Base-by-base conservation (phyloP, 2,329 filamentous ascomycete species). In the Proliferodiscus dingleyae region DNA sequence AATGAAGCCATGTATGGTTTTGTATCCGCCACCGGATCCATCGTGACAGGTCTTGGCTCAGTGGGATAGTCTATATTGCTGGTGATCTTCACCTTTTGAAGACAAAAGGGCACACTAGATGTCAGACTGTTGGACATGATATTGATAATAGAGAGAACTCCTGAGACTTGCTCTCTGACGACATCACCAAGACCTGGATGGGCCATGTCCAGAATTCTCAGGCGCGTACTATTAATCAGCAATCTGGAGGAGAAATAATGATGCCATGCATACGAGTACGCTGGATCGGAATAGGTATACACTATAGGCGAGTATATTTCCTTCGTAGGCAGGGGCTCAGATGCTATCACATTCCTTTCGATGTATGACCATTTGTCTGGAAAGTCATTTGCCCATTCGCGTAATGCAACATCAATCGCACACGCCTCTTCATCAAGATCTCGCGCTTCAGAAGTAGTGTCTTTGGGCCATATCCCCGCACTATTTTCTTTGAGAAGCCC, bases 221-320 rank as follows among this genome's bases (percentile, higher is more conserved):
- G 16, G 7, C 51, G 51, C 26, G 54, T 53, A 37, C 51, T 56
- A 39, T 52, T 56, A 36, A 60, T 41, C 7, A 63, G 54, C 46
- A 62, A 53, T 37, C 49, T 49, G 5, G 46, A 54, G n/a, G 58
- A 38, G 34, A 52, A 62, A 45, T 61, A 60, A n/a, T 51, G 49
- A 13, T 33, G 42, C 60, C 62, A 64, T 2, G 55, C 37, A 9
- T 54, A 38, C 5, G 59, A 55, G 44, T 59, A 49, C 18, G 40
- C 46, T 19, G 47, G 47, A 22, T 46, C 57, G 11, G 46, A 37
- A 45, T 56, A 62, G 23, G 33, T 57, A 45, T 57, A 60, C 18
- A 62, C 52, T 32, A 18, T 49, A 13, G 55, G 26, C 18, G 59
- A 58, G 45, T 52, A 59, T 39, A 61, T 54, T 24, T 57, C 34